Evolutionary conservation across 192 early-diverging fungal genomes (phyloP), one percentile per base, ranked within the genome.

Genomic region (Chytriomyces hyalinus): DNA sequence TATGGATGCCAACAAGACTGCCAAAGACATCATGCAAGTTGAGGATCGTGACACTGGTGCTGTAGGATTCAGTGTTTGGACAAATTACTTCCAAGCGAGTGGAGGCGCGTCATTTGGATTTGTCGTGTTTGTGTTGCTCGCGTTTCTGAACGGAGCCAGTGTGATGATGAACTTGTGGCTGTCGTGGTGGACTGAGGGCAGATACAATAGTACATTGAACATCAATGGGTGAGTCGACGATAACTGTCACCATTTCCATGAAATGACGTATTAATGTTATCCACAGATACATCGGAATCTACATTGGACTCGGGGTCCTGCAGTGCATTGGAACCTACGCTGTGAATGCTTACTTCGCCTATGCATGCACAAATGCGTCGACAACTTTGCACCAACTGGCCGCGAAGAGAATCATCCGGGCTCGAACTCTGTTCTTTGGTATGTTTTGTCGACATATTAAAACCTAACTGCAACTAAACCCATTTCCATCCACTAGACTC

Each of bases 31-130:
- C 51, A 92, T 94, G 26, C 81, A 90, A 65, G 92, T 92, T 7
- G 97, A 98, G 82, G 91, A 93, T 73, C 87, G 91, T 65, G 91
- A 89, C 15, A 86, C 88, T 9, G 97, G 97, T 0, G 84, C 88
- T 66, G 95, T 97, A 67, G 80, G 84, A 26, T 86, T 80, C 36
- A 68, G 75, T 4, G 89, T 97, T n/a, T 97, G 94, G 85, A 78
- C 90, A 43, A 82, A 83, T 6, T 98, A 96, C 78, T 53, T 87
- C 5, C 36, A 77, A 0, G 88, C 86, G 22, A 81, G 84, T 44
- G 91, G 92, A 45, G 73, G 74, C 5, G 49, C 43, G 22, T 61
- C 76, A 0, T 79, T 85, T 4, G 63, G 17, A 3, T 49, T 84
- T 45, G 24, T 73, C 43, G 46, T 84, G 11, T 10, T 90, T 24